Conservation (phyloP, 2,329 filamentous ascomycete species). For the Phialophora expanda region DNA sequence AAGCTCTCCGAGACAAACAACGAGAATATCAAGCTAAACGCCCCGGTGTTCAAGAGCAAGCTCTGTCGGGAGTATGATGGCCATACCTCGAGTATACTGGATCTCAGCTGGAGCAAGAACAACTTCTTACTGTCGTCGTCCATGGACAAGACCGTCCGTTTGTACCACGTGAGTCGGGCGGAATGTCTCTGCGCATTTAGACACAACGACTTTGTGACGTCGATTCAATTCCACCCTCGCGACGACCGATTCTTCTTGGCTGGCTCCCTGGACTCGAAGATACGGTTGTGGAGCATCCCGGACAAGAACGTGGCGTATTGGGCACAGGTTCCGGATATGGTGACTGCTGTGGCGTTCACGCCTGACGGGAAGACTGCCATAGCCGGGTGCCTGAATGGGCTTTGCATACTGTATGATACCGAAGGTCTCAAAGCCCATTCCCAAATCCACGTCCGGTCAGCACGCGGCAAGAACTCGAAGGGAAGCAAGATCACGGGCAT, state of each 20-base stretch:
- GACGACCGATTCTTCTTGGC: slow-evolving; percentile 97
- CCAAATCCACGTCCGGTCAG: slow-evolving; percentile 91
- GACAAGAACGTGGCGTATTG: slow-evolving; percentile 91
- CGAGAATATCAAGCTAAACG: slow-evolving; percentile 71
- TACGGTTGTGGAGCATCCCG: slow-evolving; percentile 94
- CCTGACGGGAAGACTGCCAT: slow-evolving; percentile 90
- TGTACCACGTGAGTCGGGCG: slow-evolving; percentile 86
- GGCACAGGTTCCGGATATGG: slow-evolving; percentile 78
- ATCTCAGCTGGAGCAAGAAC: slow-evolving; percentile 97
- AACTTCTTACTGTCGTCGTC: slow-evolving; percentile 94
- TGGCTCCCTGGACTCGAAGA: slow-evolving; percentile 84
- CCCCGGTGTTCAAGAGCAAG: slow-evolving; percentile 84
- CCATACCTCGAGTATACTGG: slow-evolving; percentile 83
- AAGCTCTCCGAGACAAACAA: slow-evolving; percentile 66
- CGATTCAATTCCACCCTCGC: slow-evolving; percentile 89
- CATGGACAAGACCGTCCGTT: slow-evolving; percentile 94
- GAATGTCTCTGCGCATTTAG: slow-evolving; percentile 94
- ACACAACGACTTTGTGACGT: slow-evolving; percentile 93
- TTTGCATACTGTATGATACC: slow-evolving; percentile 91
- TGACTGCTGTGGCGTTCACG: slow-evolving; percentile 91
- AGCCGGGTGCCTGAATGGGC: slow-evolving; percentile 81
- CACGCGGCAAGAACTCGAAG: slow-evolving; percentile 89
- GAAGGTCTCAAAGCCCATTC: slow-evolving; percentile 83
- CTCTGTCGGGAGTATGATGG: slow-evolving; percentile 80
- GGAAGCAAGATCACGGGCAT: slow-evolving; percentile 98